These are phyloP conservation scores for Gossypium turneri DNA, from an alignment of 345 rosid species.

Conservation along the genomic window DNA sequence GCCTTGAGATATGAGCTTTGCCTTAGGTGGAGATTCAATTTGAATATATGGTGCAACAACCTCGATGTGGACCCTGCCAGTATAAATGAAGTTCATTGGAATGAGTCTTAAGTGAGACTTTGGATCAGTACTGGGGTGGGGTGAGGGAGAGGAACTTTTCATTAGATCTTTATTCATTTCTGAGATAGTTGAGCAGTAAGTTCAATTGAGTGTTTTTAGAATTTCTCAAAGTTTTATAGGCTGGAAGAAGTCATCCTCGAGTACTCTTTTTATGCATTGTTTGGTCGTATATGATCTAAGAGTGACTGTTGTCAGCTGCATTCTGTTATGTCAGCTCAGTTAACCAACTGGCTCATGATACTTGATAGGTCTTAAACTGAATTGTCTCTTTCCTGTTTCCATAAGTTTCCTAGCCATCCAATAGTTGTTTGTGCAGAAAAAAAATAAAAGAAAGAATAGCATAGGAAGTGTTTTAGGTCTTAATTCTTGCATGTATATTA, in stretches of 20 bases:
- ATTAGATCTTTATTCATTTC: neutral
- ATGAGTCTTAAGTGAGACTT: neutral
- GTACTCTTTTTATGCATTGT: neutral
- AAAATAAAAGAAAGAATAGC: neutral
- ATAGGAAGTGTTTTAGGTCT: neutral
- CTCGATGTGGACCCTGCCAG: neutral
- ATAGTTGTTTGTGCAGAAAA: neutral
- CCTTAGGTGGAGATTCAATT: neutral
- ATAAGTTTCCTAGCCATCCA: neutral
- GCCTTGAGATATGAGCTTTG: neutral
- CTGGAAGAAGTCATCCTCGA: neutral
- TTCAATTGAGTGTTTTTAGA: neutral
- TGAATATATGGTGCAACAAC: neutral
- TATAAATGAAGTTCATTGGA: neutral
- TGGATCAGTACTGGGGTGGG: neutral
- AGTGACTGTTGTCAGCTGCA: neutral
- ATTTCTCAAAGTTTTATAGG: neutral
- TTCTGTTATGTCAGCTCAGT: neutral
- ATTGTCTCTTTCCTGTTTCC: neutral
- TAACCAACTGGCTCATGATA: conserved; percentile 4
- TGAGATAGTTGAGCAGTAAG: neutral
- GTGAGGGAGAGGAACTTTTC: too few relatives aligned
- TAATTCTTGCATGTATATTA: neutral
- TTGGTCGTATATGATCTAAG: neutral
- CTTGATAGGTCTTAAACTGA: neutral